These are phyloP conservation scores for Arthrobotrys sinensis DNA, from an alignment of 2,329 filamentous ascomycete species.

Conservation along the genomic window DNA sequence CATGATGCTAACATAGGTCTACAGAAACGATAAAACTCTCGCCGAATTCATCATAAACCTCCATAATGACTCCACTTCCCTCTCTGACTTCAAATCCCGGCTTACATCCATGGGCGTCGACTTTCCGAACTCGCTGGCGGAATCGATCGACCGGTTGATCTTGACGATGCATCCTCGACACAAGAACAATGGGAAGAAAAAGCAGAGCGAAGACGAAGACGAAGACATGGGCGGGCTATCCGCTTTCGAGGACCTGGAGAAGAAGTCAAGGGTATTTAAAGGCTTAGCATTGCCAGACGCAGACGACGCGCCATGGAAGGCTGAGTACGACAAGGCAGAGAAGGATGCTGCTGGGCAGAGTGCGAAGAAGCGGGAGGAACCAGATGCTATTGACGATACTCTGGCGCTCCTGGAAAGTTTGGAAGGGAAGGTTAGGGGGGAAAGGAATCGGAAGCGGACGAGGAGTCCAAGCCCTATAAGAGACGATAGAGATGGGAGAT, in stretches of 20 bases:
- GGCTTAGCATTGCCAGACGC: slow-evolving; percentile 90
- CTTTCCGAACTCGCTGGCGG: slow-evolving; percentile 87
- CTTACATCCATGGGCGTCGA: slow-evolving; percentile 84
- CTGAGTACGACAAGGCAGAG: slow-evolving; percentile 67
- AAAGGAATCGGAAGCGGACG: slow-evolving; percentile 67
- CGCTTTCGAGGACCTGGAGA: slow-evolving; percentile 72
- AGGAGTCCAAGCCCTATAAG: slow-evolving; percentile 71
- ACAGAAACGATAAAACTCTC: slow-evolving; percentile 84
- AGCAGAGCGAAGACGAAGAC: slow-evolving; percentile 63
- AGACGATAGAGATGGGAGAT: slow-evolving; percentile 51
- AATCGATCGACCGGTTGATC: slow-evolving; percentile 91
- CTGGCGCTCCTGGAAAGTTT: slow-evolving; percentile 90
- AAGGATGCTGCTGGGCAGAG: slow-evolving; percentile 65
- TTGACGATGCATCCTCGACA: slow-evolving; percentile 91
- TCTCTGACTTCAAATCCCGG: slow-evolving; percentile 81
- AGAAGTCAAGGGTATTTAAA: slow-evolving; percentile 90
- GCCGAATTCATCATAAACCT: slow-evolving; percentile 97
- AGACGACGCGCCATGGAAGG: slow-evolving; percentile 73
- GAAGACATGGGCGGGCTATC: slow-evolving; percentile 67
- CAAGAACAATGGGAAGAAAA: slow-evolving; percentile 72
- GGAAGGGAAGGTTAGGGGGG: slow-evolving; percentile 75
- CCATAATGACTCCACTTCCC: slow-evolving; percentile 80
- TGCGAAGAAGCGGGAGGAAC: slow-evolving; percentile 67
- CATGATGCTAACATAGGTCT: slow-evolving; percentile 11
- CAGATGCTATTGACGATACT: slow-evolving; percentile 89